Evolutionary conservation across 305 asterid species (phyloP).

Genomic region (Solanum hybrid): DNA sequence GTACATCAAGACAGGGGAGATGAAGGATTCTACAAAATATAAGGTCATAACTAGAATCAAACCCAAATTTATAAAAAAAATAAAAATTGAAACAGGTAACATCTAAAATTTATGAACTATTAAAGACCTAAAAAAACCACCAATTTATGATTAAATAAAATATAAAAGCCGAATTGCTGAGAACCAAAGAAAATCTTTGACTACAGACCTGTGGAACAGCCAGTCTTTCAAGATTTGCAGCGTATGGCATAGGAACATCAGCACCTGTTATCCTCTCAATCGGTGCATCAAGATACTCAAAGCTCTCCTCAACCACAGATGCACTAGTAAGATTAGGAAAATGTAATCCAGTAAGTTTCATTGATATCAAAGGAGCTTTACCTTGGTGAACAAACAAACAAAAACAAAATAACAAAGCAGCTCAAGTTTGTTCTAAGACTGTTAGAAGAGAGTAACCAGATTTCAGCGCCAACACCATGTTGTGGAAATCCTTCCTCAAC

Average conservation of each 20-base stretch:
- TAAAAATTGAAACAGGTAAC: neutral
- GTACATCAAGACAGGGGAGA: neutral
- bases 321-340: constrained; percentile 38
- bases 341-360: neutral
- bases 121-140: neutral
- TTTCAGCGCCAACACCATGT: constrained; percentile 95
- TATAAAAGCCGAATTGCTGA: neutral
- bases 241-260: constrained; percentile 93
- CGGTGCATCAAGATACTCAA: constrained; percentile 88
- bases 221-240: constrained; percentile 85
- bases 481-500: constrained; percentile 90
- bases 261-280: constrained; percentile 90
- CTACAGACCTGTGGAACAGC: constrained; percentile 83
- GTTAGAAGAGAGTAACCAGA: constrained; percentile 41
- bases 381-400: neutral
- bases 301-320: constrained; percentile 76
- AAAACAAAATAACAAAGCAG: neutral
- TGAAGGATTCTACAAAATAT: neutral
- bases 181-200: neutral
- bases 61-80: neutral
- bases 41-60: neutral
- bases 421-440: neutral
- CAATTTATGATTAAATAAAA: neutral
- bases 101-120: neutral
- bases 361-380: neutral